Evolutionary conservation across 1,139 yeast genomes (phyloP).

Genomic region (Geotrichum citri-aurantii): DNA sequence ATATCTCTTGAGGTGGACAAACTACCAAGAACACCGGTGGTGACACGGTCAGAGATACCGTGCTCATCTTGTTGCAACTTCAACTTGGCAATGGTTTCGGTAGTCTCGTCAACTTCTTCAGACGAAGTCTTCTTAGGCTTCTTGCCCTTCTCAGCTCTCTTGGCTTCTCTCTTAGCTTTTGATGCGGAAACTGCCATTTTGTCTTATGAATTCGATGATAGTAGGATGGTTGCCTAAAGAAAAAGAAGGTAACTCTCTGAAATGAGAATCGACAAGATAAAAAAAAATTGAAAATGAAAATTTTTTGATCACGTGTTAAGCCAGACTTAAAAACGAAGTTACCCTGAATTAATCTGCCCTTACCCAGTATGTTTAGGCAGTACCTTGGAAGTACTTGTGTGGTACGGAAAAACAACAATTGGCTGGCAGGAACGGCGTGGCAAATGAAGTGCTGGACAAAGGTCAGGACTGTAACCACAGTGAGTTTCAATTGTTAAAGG

Average conservation of each 20-base stretch:
- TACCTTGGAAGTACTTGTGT: background rate
- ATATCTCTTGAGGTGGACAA: conserved; percentile 88
- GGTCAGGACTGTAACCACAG: background rate
- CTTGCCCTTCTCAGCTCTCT: conserved; percentile 65
- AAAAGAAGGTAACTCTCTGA: background rate
- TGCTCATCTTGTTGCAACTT: conserved; percentile 90
- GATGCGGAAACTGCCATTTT: conserved; percentile 57
- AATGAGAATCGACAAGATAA: background rate
- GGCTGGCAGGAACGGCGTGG: background rate
- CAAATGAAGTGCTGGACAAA: background rate
- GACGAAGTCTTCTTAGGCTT: conserved; percentile 44
- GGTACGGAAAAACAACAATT: background rate
- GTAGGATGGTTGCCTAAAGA: background rate
- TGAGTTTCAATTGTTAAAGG: background rate
- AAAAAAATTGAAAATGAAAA: background rate
- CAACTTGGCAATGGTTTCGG: conserved; percentile 74
- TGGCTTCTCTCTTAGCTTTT: conserved; percentile 81
- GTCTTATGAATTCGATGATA: conserved; percentile 17
- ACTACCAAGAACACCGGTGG: conserved; percentile 93
- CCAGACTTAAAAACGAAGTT: background rate
- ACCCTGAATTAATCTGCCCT: background rate
- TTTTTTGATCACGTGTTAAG: background rate
- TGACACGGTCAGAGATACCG: conserved; percentile 94
- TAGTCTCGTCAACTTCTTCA: conserved; percentile 50
- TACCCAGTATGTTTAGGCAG: background rate